Percentiles rank a stretch among this genome's conserved stretches.
Evolutionary conservation across 495 filamentous ascomycete species (phyloP).

Genomic region (Trichoderma gamsii): DNA sequence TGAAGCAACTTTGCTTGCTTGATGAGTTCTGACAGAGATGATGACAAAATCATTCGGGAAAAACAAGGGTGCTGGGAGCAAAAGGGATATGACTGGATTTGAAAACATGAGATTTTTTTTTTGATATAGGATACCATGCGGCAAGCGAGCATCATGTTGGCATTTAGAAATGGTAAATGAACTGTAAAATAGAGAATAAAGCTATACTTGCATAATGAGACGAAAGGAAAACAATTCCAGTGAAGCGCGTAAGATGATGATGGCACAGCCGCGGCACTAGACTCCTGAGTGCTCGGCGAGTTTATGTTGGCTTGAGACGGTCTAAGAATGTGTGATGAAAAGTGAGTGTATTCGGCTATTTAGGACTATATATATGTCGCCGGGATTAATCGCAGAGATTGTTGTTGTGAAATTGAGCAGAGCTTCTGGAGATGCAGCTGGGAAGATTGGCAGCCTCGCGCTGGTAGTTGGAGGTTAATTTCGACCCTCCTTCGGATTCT

Average conservation of each 20-base stretch:
- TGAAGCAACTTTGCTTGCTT: constrained; percentile 7
- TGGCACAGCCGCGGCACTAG: neutral
- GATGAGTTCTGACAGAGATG: neutral
- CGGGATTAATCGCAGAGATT: neutral
- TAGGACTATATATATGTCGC: neutral
- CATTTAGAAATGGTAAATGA: neutral
- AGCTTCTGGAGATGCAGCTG: neutral
- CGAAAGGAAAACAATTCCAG: neutral
- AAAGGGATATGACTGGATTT: constrained; percentile 1
- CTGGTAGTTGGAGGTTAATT: neutral
- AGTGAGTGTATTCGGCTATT: neutral
- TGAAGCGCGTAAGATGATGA: neutral
- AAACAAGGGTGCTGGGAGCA: neutral
- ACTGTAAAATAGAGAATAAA: constrained; percentile 2
- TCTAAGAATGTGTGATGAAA: neutral
- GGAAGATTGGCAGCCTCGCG: too few species aligned
- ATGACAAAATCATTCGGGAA: neutral
- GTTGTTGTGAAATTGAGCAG: neutral
- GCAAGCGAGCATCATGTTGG: constrained; percentile 10
- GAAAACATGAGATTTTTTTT: neutral
- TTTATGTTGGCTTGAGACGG: neutral
- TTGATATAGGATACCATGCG: constrained; percentile 4
- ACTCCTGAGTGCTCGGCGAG: neutral
- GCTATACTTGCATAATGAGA: neutral
- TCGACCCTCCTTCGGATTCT: constrained; percentile 4